phyloP scores from a whole-genome alignment of 495 filamentous ascomycete species.

The Lophiostoma macrostomum region DNA sequence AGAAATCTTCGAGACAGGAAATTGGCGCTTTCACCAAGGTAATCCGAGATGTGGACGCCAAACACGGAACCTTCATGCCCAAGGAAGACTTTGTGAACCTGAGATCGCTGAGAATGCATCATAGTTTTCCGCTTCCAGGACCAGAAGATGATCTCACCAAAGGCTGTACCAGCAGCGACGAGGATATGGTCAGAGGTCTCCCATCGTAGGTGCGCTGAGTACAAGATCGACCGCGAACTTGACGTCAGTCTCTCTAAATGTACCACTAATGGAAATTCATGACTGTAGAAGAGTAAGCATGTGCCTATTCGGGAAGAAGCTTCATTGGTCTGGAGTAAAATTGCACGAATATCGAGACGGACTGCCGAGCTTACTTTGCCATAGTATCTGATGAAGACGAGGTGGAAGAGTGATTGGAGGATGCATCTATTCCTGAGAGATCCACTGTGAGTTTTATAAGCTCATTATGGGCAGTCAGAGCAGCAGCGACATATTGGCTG shows the following conservation, averaged over 20 bases:
- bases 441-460: slow-evolving; percentile 42
- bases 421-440: neutral
- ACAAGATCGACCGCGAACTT: slow-evolving; percentile 81
- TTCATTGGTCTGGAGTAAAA: neutral
- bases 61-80: slow-evolving; percentile 96
- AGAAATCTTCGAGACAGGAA: slow-evolving; percentile 55
- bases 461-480: slow-evolving; percentile 86
- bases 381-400: no score
- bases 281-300: slow-evolving; percentile 12
- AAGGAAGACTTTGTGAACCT: slow-evolving; percentile 66
- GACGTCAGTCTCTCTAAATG: slow-evolving; percentile 50
- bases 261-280: slow-evolving; percentile 29
- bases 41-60: slow-evolving; percentile 72
- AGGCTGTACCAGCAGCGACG: slow-evolving; percentile 84
- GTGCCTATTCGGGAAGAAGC: no score
- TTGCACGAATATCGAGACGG: no score
- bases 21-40: slow-evolving; percentile 44
- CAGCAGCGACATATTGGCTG: slow-evolving; percentile 39
- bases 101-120: neutral
- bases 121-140: slow-evolving; percentile 48
- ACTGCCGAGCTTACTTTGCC: no score
- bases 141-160: slow-evolving; percentile 91
- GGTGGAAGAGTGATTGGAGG: no score
- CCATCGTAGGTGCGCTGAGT: slow-evolving; percentile 71
- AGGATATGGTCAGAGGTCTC: slow-evolving; percentile 58